Base-by-base conservation (phyloP, 768 basidiomycete species). In the Dendrothele bispora region DNA sequence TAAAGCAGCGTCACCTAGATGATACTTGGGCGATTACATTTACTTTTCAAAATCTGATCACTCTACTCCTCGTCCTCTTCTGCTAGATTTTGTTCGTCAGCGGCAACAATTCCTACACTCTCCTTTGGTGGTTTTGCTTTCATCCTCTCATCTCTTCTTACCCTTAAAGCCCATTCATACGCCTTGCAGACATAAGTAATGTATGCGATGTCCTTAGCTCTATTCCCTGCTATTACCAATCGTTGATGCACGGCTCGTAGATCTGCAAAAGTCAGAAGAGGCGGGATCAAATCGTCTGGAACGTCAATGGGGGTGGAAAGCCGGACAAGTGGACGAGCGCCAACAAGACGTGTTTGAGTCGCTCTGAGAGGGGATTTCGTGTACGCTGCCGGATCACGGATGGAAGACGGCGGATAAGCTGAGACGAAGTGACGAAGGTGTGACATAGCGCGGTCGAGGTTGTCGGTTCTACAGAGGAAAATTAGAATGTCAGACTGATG, bases 231-330 rank as follows among this genome's bases (percentile, higher is more conserved):
- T 20, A 62, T 69, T 12, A 86, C 80, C 24, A 93, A 65, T 22
- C 85, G 73, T 49, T 91, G 79, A 61, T 95, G 92, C 42, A 97
- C 69, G 5, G 85, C 51, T 53, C 89, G 85, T n/a, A 95, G 54
- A 60, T 95, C 91, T 14, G 67, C 55, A 61, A 93, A 95, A 11
- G 80, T 75, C 18, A 95, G 56, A 32, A 93, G 62, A 0, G 93
- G 93, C 0, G 93, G 89, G 5, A 97, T 84, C 20, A 76, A 60
- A 55, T 91, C 86, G 59, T 97, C 94, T 1, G 80, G 77, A 3
- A 86, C 73, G 15, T 82, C 79, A 2, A 72, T 64, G 0, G 67
- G 63, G 5, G 83, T 76, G 2, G 79, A 80, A 54, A 91, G 70
- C 18, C 89, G 83, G 18, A 95, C 86, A 25, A 93, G 64, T 3